Conservation (phyloP, 202 grass and related monocot genomes). For the Panicum hallii region DNA sequence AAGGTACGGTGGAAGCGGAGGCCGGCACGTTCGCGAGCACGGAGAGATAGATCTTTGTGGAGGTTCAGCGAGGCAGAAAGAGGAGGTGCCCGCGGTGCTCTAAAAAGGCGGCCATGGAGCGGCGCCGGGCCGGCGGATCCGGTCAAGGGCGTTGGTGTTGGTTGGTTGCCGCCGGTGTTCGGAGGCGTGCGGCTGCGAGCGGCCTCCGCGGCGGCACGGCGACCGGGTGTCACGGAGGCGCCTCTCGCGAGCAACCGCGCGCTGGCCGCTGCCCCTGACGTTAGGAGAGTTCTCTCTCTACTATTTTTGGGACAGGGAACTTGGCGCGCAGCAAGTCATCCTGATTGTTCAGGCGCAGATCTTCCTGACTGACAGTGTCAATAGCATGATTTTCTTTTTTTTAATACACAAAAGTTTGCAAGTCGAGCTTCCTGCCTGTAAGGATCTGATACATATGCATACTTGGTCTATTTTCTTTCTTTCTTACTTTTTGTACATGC, state of each 20-base stretch:
- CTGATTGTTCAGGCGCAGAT: too few species aligned
- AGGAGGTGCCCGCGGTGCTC: not conserved
- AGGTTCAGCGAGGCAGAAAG: not conserved
- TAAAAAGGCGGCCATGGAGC: conserved; percentile 31
- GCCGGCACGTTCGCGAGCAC: not conserved
- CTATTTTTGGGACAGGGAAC: conserved; percentile 12
- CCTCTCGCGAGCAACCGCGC: not conserved
- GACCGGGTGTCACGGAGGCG: conserved; percentile 9
- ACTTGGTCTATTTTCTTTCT: too few species aligned
- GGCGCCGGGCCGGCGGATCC: conserved; percentile 4
- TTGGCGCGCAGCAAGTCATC: too few species aligned
- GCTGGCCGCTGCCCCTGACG: not conserved
- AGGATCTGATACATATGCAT: too few species aligned
- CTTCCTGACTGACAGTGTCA: too few species aligned
- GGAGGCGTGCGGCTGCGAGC: conserved; percentile 42
- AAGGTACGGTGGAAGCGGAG: not conserved
- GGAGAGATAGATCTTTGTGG: not conserved
- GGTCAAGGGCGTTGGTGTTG: not conserved
- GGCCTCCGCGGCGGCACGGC: conserved; percentile 25
- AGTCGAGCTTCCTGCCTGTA: too few species aligned
- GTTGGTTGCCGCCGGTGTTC: not conserved
- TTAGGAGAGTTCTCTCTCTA: not conserved
- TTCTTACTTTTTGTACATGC: too few species aligned
- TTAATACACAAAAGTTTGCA: too few species aligned
- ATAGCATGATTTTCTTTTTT: too few species aligned